These are phyloP conservation scores for Cercospora zeina DNA, from an alignment of 2,329 filamentous ascomycete genomes.

Conservation along the genomic window DNA sequence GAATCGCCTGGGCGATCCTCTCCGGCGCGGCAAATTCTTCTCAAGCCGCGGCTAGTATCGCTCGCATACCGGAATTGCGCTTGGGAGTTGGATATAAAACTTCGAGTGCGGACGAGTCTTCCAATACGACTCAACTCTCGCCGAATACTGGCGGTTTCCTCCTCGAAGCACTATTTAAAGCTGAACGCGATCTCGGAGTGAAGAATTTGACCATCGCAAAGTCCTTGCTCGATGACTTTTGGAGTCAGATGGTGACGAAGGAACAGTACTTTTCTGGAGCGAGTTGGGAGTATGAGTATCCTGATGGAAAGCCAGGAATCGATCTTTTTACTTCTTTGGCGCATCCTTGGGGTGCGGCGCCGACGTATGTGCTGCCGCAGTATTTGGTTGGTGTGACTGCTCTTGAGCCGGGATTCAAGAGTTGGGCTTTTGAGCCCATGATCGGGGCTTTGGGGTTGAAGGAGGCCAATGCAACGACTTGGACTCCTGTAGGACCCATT, in stretches of 20 bases:
- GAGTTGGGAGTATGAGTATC: constrained; percentile 51
- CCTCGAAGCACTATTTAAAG: constrained; percentile 43
- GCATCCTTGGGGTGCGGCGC: constrained; percentile 51
- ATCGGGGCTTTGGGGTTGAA: constrained; percentile 36
- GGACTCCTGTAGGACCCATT: constrained; percentile 35
- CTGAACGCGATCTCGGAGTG: constrained; percentile 31
- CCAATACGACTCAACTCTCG: constrained; percentile 40
- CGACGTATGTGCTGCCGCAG: constrained; percentile 49
- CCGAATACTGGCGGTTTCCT: constrained; percentile 53
- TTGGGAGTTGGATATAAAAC: constrained; percentile 45
- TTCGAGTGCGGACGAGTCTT: constrained; percentile 29
- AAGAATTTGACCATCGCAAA: constrained; percentile 31
- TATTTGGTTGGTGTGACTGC: constrained; percentile 38
- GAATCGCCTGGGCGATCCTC: constrained; percentile 41
- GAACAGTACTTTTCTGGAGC: constrained; percentile 44
- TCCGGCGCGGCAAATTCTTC: constrained; percentile 41
- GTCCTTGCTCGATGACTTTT: constrained; percentile 44
- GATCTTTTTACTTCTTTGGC: constrained; percentile 47
- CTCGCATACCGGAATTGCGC: constrained; percentile 37
- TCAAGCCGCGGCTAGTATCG: constrained; percentile 37
- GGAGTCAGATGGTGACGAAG: constrained; percentile 47
- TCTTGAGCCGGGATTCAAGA: constrained; percentile 33
- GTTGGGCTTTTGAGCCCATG: constrained; percentile 37
- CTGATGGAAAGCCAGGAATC: constrained; percentile 44
- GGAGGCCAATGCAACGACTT: constrained; percentile 33